Base-by-base conservation (phyloP, 2,329 filamentous ascomycete species). In the Aspergillus ruber region DNA sequence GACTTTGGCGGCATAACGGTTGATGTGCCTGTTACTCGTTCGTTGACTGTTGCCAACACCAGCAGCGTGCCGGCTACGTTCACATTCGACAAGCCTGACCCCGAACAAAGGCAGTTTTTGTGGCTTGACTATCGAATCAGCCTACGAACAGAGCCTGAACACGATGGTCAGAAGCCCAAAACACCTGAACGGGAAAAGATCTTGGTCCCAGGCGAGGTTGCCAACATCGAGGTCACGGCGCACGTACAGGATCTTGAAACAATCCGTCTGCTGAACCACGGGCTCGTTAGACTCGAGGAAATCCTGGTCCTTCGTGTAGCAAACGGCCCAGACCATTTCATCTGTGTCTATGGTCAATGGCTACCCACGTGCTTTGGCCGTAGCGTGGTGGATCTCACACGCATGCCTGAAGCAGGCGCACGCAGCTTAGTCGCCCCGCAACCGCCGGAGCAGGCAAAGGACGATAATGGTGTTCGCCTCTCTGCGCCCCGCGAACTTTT, bases 401-500 rank as follows among this genome's bases (percentile, higher is more conserved):
- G 85, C 15, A 82, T 96, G 4, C 90, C 93, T 0, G 83, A 90
- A 79, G 75, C 78, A 15, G 80, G 80, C 9, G 89, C 90, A 4
- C 85, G 93, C 4, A 86, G 86, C 48, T 74, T 89, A 17, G 71
- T 56, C 6, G 49, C 45, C 25, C 43, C 50, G 5, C 53, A 48
- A 65, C 47, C 62, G 5, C 40, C 55, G 1, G 52, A 62, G 2
- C 57, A 62, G 6, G 71, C 73, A 12, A 66, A 62, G 29, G 54
- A 47, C 3, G 53, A 62, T 6, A 56, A 69, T 3, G 76, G 75
- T 2, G 72, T 61, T 55, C 64, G 80, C 77, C 84, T 85, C 63
- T 91, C 90, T 9, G 90, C 90, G 1, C 91, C 93, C 1, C 83
- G 87, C 51, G 91, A 96, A 66, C 76, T 97, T 7, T 94, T 95